Conservation (phyloP, 202 grass and related monocot genomes). For the Saccharum hybrid region DNA sequence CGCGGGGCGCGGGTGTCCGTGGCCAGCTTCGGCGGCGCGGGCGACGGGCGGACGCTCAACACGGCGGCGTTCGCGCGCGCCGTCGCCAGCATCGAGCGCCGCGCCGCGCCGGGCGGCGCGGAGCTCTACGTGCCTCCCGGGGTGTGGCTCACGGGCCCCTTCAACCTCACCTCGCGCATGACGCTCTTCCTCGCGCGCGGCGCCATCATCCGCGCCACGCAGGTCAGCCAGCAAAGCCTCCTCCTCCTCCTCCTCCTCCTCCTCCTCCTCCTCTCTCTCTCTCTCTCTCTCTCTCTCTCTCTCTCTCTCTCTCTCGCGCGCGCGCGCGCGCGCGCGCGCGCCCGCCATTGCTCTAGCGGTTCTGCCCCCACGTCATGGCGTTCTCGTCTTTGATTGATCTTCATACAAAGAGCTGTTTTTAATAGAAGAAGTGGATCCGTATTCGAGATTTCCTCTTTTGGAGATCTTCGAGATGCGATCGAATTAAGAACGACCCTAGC, state of each 20-base stretch:
- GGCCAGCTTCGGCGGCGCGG: conserved; percentile 70
- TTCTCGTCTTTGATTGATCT: conserved; percentile 20
- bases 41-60: conserved; percentile 71
- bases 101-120: conserved; percentile 55
- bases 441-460: neutral
- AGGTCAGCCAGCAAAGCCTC: conserved; percentile 44
- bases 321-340: neutral
- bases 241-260: too few species aligned
- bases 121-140: conserved; percentile 79
- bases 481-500: conserved; percentile 20
- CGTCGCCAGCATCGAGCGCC: conserved; percentile 56
- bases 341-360: neutral
- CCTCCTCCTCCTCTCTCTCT: neutral
- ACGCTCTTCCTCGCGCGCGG: conserved; percentile 83
- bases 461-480: conserved; percentile 28
- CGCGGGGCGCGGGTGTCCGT: conserved; percentile 71
- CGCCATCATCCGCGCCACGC: conserved; percentile 74
- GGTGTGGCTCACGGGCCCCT: conserved; percentile 83
- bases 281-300: too few species aligned
- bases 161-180: conserved; percentile 91
- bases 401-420: neutral
- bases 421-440: neutral
- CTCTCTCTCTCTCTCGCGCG: too few species aligned
- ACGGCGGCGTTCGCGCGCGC: conserved; percentile 69
- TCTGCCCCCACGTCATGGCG: neutral